A percentile compares a stretch with the other conserved stretches of the same genome.
Evolutionary conservation across 345 rosid species (phyloP).

Genomic region (Citrus reticulata): DNA sequence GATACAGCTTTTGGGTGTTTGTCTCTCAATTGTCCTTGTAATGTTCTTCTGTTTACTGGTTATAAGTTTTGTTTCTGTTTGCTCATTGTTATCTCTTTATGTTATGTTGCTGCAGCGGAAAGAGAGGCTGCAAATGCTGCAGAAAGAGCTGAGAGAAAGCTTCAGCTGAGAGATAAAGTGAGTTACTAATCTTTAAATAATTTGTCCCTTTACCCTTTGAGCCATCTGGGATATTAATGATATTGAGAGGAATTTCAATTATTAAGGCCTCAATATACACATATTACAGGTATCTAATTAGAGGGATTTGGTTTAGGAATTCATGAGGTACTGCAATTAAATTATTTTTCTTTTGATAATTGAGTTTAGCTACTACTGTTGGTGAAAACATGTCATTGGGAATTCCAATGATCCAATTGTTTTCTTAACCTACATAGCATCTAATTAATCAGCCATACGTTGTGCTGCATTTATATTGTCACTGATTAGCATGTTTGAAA

Average conservation of each 20-base stretch:
- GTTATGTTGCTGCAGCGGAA: constrained; percentile 60
- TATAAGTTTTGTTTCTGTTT: background rate
- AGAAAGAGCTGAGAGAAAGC: constrained; percentile 91
- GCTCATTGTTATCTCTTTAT: constrained; percentile 4
- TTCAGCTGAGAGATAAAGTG: constrained; percentile 78
- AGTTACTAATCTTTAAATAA: constrained; percentile 18
- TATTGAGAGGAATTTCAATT: background rate
- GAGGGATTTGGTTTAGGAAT: background rate
- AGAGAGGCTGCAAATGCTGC: constrained; percentile 87
- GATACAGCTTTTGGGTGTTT: background rate
- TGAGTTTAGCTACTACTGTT: background rate
- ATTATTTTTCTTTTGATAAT: background rate
- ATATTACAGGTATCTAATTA: background rate
- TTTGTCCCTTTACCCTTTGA: background rate
- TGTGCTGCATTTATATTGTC: background rate
- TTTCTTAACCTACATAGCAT: background rate
- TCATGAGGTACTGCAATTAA: background rate
- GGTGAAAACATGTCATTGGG: background rate
- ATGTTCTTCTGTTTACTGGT: background rate
- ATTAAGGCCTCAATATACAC: background rate
- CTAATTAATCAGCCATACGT: background rate
- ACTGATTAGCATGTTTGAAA: background rate
- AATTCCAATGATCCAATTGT: background rate
- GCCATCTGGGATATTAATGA: background rate
- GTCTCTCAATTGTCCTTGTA: background rate